Base-by-base conservation (phyloP, 768 basidiomycete species). In the Tricholoma matsutake region DNA sequence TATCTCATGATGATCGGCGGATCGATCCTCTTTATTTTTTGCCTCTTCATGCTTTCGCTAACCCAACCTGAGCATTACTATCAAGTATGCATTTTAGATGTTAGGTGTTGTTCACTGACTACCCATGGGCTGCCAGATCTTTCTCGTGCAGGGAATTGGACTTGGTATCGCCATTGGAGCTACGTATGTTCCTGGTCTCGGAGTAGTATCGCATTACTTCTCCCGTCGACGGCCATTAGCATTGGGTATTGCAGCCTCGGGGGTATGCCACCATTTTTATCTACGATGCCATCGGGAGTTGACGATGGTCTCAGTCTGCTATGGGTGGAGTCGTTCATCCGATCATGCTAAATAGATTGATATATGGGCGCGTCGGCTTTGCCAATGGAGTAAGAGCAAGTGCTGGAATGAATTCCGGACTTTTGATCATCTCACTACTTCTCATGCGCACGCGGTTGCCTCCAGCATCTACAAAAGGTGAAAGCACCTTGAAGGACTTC, bases 301-400 rank as follows among this genome's bases (percentile, higher is more conserved):
- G 35, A 11, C 9, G 35, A 37, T 10, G 9, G 3, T 9, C 35
- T 10, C 35, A 25, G 22, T 25, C 22, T 25, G 22, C 14, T 37
- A 9, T 37, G 14, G 35, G 35, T 14, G 35, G 10, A 37, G 35
- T 37, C 9, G 10, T 88, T 16, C 85, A 86, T 58, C 85, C 86
- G 1, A 85, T 87, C 65, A 79, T 87, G 76, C 73, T 90, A 13
- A 88, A 89, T 67, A 75, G 80, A 41, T 72, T 78, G 59, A 79
- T 82, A 62, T 72, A 81, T 57, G 77, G 79, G 4, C 65, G 63
- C 1, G 72, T 81, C 11, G 54, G 54, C 25, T 60, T 55, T n/a
- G 52, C 54, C 25, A 54, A 43, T 5, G 53, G 54, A 25, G 59
- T 60, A 7, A 22, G 59, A 11, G 31, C 45, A 9, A 60, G 59